phyloP scores from a whole-genome alignment of 176 grass and related monocot genomes.

The Saccharum spontaneum region DNA sequence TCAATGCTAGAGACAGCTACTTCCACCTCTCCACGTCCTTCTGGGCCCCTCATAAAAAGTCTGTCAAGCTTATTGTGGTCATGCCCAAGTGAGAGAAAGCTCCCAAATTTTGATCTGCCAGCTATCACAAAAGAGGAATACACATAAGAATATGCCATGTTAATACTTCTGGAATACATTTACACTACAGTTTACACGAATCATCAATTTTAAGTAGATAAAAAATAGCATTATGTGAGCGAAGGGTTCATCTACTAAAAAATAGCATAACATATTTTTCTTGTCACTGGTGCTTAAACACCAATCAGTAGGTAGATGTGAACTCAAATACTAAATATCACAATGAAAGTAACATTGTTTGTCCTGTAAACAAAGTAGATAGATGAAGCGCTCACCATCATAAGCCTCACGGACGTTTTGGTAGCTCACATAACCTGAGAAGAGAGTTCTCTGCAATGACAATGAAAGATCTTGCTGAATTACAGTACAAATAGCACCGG shows the following conservation, averaged over 20 bases:
- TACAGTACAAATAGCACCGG: neutral
- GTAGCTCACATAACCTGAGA: slow-evolving; percentile 95
- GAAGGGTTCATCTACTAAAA: neutral
- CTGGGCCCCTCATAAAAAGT: slow-evolving; percentile 91
- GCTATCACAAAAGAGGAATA: slow-evolving; percentile 35
- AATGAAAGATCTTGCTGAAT: slow-evolving; percentile 31
- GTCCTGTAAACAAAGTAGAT: neutral
- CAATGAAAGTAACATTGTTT: neutral
- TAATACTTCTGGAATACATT: neutral
- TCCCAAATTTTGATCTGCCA: slow-evolving; percentile 78
- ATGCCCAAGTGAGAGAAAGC: slow-evolving; percentile 73
- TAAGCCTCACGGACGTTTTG: slow-evolving; percentile 90
- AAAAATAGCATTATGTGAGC: neutral
- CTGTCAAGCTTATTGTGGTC: slow-evolving; percentile 65
- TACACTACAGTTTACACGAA: neutral
- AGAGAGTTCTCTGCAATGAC: slow-evolving; percentile 76
- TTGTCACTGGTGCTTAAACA: neutral
- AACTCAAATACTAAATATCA: slow-evolving; percentile 7
- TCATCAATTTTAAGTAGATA: neutral
- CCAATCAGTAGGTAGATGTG: neutral
- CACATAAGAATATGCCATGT: neutral
- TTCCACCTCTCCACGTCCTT: slow-evolving; percentile 97
- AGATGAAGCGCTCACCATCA: slow-evolving; percentile 50
- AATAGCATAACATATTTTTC: slow-evolving; percentile 13
- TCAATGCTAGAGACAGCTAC: slow-evolving; percentile 90